Base-by-base conservation (phyloP, 192 early-diverging fungal genomes). In the Powellomyces hirtus region DNA sequence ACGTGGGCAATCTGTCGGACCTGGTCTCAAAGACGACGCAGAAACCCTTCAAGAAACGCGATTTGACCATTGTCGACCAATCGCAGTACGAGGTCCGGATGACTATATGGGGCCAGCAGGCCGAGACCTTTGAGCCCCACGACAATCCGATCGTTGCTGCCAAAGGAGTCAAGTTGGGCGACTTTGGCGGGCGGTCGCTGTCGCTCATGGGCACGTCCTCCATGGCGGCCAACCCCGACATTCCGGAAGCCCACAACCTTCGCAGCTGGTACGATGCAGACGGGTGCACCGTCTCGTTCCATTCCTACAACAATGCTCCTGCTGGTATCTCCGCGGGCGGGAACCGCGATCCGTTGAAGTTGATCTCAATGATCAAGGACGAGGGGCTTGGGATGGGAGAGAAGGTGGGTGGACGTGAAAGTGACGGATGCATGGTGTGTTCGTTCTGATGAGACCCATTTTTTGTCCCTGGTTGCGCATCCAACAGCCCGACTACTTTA, bases 21-120 rank as follows among this genome's bases (percentile, higher is more conserved):
- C 84, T 94, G 29, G 77, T 89, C 7, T 75, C 89, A 1, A 86
- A 90, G 73, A 79, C 82, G 34, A 81, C 77, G 22, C 71, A 75
- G 57, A 85, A 77, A 67, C 86, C 82, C 46, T 73, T 93, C 46
- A 74, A 77, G 31, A 99, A 98, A 78, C 83, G 96, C 29, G 94
- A 97, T 4, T 20, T 97, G 46, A 82, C 73, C 0, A 50, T 99
- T 52, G 91, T 91, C 0, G 97, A 99, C 71, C 76, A 85, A 44
- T 84, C 85, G 27, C 76, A 74, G 6, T 91, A 82, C 49, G 77
- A 82, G 38, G 88, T 94, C 27, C 84, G 88, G 2, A 38, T 90
- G 22, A 96, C 96, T 18, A 77, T 98, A 35, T 99, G 95, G 94
- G 95, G 91, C 56, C 33, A 75, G n/a, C 79, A 88, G 22, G 95